Percentiles rank a stretch among this genome's conserved stretches.
Conservation (phyloP, 2,329 filamentous ascomycete species). For the Cladobotryum protrusum region DNA sequence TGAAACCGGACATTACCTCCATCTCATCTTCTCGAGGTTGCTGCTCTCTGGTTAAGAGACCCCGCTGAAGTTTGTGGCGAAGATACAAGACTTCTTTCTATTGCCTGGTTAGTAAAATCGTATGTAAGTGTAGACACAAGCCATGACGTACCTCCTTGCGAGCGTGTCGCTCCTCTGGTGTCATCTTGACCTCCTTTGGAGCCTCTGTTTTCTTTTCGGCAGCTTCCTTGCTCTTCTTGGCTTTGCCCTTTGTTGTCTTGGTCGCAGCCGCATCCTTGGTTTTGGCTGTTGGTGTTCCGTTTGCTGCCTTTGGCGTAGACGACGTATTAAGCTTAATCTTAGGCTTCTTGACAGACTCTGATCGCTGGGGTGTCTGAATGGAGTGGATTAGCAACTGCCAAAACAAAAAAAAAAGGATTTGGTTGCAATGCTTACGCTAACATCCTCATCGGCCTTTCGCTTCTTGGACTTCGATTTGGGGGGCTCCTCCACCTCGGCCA, state of each 20-base stretch:
- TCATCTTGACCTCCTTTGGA: constrained; percentile 52
- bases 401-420: not conserved
- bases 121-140: not conserved
- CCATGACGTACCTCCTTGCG: constrained; percentile 50
- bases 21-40: constrained; percentile 83
- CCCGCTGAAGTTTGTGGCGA: constrained; percentile 90
- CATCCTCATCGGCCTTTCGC: constrained; percentile 81
- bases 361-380: constrained; percentile 47
- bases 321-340: constrained; percentile 60
- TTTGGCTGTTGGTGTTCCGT: constrained; percentile 54
- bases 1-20: constrained; percentile 68
- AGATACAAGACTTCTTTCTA: constrained; percentile 82
- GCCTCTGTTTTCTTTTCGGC: constrained; percentile 51
- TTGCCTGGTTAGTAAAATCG: constrained; percentile 26
- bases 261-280: constrained; percentile 47
- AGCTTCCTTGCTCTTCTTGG: constrained; percentile 50
- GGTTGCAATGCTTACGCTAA: constrained; percentile 35
- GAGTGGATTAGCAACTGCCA: not conserved
- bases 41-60: constrained; percentile 78
- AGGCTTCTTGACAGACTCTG: constrained; percentile 60
- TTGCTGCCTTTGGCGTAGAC: constrained; percentile 62
- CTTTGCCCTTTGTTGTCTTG: constrained; percentile 49
- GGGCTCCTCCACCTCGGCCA: constrained; percentile 55
- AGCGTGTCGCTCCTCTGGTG: constrained; percentile 49
- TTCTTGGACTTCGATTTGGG: constrained; percentile 66